Percentiles rank a stretch among this genome's conserved stretches.
Evolutionary conservation across 495 filamentous ascomycete genomes (phyloP).

Genomic region (Penicillium subrubescens): DNA sequence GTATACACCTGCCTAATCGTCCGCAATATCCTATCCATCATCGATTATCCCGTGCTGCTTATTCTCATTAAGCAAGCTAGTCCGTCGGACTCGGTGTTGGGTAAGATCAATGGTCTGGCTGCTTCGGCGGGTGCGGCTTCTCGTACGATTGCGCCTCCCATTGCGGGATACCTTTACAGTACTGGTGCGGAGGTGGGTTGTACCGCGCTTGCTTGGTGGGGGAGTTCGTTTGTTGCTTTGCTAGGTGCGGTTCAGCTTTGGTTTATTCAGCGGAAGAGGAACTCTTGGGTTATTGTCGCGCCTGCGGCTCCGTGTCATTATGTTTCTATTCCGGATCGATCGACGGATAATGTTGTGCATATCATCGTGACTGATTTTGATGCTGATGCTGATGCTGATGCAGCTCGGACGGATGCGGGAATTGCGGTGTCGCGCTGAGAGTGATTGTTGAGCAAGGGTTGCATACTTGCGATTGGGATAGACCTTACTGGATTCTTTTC

Average conservation of each 20-base stretch:
- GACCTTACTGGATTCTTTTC: neutral
- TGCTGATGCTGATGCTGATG: neutral
- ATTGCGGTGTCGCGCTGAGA: neutral
- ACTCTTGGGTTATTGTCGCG: slow-evolving; percentile 41
- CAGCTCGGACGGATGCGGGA: neutral
- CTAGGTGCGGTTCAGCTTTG: slow-evolving; percentile 70
- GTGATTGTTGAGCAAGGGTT: neutral
- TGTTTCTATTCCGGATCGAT: slow-evolving; percentile 24
- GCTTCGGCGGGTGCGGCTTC: slow-evolving; percentile 77
- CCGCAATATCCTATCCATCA: slow-evolving; percentile 74
- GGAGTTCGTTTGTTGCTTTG: slow-evolving; percentile 67
- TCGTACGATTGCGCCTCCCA: slow-evolving; percentile 73
- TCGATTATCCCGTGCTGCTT: slow-evolving; percentile 75
- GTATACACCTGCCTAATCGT: slow-evolving; percentile 73
- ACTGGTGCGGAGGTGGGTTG: slow-evolving; percentile 65
- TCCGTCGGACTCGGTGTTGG: slow-evolving; percentile 64
- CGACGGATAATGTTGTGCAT: slow-evolving; percentile 36
- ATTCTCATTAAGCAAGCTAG: slow-evolving; percentile 86
- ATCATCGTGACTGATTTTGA: slow-evolving; percentile 41
- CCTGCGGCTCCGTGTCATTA: slow-evolving; percentile 34
- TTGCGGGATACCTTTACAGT: slow-evolving; percentile 76
- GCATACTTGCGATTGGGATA: too few relatives aligned
- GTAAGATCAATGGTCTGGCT: slow-evolving; percentile 80
- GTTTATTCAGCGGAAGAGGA: slow-evolving; percentile 56
- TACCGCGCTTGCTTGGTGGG: slow-evolving; percentile 80